Evolutionary conservation across 768 basidiomycete species (phyloP).

Genomic region (Exidia glandulosa): DNA sequence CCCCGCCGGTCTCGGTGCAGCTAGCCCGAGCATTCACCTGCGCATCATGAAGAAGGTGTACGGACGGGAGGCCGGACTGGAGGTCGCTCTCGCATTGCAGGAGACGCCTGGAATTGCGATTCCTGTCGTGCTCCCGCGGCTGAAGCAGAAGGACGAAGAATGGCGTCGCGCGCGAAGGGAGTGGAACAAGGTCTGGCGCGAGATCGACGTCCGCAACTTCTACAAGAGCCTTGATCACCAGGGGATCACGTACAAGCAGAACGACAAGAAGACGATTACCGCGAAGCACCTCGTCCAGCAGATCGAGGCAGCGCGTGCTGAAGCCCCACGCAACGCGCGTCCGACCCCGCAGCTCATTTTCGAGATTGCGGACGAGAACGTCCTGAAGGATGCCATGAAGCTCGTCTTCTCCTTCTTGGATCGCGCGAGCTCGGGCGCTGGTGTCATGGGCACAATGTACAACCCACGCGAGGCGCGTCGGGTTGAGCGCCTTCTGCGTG

Average conservation of each 20-base stretch:
- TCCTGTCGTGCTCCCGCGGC: constrained; percentile 75
- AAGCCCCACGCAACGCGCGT: constrained; percentile 69
- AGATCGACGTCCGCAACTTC: constrained; percentile 91
- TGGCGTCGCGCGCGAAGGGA: constrained; percentile 96
- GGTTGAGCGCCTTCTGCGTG: constrained; percentile 73
- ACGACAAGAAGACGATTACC: constrained; percentile 77
- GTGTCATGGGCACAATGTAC: neutral
- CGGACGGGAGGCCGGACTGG: constrained; percentile 71
- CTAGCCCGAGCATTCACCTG: constrained; percentile 80
- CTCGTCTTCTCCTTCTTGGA: constrained; percentile 86
- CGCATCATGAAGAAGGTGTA: constrained; percentile 96
- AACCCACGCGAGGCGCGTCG: constrained; percentile 50
- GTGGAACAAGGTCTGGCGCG: constrained; percentile 99
- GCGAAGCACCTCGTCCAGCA: constrained; percentile 70
- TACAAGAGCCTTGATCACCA: constrained; percentile 90
- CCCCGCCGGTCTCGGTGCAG: constrained; percentile 76
- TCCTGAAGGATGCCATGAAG: constrained; percentile 81
- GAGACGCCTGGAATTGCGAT: constrained; percentile 83
- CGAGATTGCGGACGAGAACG: constrained; percentile 27
- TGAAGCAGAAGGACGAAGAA: constrained; percentile 96
- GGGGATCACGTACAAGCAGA: constrained; percentile 78
- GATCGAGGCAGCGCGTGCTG: constrained; percentile 75
- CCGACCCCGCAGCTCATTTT: constrained; percentile 22
- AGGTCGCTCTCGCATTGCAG: constrained; percentile 81
- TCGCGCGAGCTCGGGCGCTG: constrained; percentile 49